phyloP scores from a whole-genome alignment of 2,329 filamentous ascomycete species.

The Pleoardoris graminearum region DNA sequence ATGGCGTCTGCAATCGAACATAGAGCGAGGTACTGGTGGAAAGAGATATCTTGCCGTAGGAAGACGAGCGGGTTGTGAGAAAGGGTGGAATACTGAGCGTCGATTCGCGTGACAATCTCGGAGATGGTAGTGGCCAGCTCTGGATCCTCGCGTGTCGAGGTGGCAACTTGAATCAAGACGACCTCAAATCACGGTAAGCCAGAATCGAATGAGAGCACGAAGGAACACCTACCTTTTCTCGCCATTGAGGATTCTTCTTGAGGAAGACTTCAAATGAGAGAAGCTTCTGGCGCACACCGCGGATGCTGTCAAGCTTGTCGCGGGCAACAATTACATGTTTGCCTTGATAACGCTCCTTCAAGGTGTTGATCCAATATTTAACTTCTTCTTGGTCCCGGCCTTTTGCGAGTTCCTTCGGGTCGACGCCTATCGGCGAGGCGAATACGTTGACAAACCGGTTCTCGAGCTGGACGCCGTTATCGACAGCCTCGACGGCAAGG shows the following conservation, averaged over 20 bases:
- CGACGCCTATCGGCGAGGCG: conserved; percentile 86
- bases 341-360: conserved; percentile 81
- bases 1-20: conserved; percentile 87
- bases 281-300: conserved; percentile 91
- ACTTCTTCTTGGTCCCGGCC: conserved; percentile 75
- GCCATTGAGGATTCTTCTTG: conserved; percentile 89
- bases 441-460: conserved; percentile 91
- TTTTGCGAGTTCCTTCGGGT: conserved; percentile 73
- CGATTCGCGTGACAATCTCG: conserved; percentile 92
- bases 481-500: conserved; percentile 84
- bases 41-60: conserved; percentile 91
- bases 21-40: conserved; percentile 89
- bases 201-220: not conserved
- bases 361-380: conserved; percentile 74
- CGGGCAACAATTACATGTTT: conserved; percentile 91
- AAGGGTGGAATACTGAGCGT: conserved; percentile 86
- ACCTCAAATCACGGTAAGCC: conserved; percentile 54
- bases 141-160: conserved; percentile 83
- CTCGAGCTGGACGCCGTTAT: conserved; percentile 85
- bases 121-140: conserved; percentile 87
- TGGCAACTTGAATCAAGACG: conserved; percentile 90
- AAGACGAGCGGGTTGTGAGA: conserved; percentile 93
- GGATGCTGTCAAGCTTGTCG: conserved; percentile 91
- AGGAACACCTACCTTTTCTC: conserved; percentile 61
- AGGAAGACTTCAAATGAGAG: conserved; percentile 91